Evolutionary conservation across 1,284 basidiomycete species (phyloP).

Genomic region (Anthracocystis panici-leucophaei): DNA sequence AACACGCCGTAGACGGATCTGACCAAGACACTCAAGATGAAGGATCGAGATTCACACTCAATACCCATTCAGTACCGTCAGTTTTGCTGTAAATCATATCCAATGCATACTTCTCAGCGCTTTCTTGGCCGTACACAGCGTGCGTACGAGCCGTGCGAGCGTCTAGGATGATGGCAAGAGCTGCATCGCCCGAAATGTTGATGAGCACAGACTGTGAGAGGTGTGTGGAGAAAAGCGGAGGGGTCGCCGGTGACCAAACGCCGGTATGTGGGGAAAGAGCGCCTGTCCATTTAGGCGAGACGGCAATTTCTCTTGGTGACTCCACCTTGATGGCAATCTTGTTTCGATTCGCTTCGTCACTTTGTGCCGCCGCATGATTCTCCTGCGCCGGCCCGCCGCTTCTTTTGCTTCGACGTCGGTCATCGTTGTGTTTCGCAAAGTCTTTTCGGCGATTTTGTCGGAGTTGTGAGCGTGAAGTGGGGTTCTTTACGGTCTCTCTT

Average conservation of each 20-base stretch:
- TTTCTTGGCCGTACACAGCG: not conserved
- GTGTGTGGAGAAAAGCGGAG: not conserved
- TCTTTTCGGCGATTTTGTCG: no score
- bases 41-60: no score
- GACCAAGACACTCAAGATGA: no score
- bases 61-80: not conserved
- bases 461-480: no score
- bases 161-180: not conserved
- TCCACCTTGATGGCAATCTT: slow-evolving; percentile 3
- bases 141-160: not conserved
- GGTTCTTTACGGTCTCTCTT: no score
- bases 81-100: not conserved
- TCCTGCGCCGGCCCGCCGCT: no score
- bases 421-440: no score
- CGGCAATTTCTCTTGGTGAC: not conserved
- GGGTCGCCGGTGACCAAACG: slow-evolving; percentile 11
- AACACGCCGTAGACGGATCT: slow-evolving; percentile 30
- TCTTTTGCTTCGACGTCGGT: no score
- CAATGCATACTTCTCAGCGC: not conserved
- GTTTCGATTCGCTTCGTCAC: no score
- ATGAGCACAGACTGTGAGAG: no score
- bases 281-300: not conserved
- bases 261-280: not conserved
- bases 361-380: no score
- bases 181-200: not conserved